Conservation (phyloP, 2,329 filamentous ascomycete genomes). For the Fusarium austroafricanum region DNA sequence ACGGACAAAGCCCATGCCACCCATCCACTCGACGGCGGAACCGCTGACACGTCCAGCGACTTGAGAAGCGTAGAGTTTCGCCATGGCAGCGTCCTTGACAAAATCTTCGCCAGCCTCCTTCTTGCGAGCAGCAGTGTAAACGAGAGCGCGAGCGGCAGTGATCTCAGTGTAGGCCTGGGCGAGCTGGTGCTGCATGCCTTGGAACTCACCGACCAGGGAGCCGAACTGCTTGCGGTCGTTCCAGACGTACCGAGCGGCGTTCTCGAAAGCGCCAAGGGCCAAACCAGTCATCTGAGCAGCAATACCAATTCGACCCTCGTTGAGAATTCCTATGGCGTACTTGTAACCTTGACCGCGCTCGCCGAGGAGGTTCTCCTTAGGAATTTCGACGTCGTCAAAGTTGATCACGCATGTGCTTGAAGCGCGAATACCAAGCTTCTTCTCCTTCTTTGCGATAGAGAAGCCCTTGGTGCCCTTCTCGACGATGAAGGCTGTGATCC, state of each 20-base stretch:
- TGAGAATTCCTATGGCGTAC: constrained; percentile 92
- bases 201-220: constrained; percentile 92
- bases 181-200: constrained; percentile 99
- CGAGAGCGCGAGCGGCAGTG: constrained; percentile 86
- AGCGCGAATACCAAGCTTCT: constrained; percentile 97
- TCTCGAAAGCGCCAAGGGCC: constrained; percentile 93
- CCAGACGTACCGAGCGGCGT: constrained; percentile 93
- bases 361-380: constrained; percentile 88
- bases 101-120: constrained; percentile 98
- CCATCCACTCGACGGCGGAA: constrained; percentile 97
- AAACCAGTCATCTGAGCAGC: constrained; percentile 99
- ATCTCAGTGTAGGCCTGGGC: constrained; percentile 97
- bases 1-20: constrained; percentile 97
- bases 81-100: constrained; percentile 96
- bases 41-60: constrained; percentile 89
- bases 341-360: constrained; percentile 95
- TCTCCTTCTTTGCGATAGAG: constrained; percentile 98
- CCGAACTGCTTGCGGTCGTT: constrained; percentile 99
- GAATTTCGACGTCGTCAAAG: constrained; percentile 95
- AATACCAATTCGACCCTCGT: constrained; percentile 97
- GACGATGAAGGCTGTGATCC: constrained; percentile 94
- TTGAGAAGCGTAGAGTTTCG: constrained; percentile 94
- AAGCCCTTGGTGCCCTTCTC: constrained; percentile 92
- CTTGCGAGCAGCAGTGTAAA: constrained; percentile 96
- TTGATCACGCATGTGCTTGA: constrained; percentile 97